phyloP scores from a whole-genome alignment of 768 basidiomycete genomes.

The Rhodotorula sphaerocarpa region DNA sequence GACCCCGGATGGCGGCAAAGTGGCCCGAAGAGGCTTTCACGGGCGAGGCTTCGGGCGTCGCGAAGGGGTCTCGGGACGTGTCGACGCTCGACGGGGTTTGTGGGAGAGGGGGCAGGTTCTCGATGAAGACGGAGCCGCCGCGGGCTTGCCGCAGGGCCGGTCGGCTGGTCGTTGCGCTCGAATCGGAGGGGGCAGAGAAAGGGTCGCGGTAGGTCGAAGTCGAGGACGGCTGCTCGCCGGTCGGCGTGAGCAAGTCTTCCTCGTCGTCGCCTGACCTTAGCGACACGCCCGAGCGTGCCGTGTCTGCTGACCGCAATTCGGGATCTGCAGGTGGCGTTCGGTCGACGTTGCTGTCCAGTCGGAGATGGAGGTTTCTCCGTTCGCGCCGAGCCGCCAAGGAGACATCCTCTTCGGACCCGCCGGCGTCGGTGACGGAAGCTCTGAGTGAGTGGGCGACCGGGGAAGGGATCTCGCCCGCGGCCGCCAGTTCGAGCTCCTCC shows the following conservation, averaged over 20 bases:
- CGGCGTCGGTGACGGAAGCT: neutral
- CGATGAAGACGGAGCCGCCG: constrained; percentile 13
- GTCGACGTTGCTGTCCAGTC: neutral
- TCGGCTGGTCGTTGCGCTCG: neutral
- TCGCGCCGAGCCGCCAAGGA: too few species aligned
- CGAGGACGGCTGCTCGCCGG: neutral
- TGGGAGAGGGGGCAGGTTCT: constrained; percentile 4
- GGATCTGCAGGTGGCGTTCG: too few species aligned
- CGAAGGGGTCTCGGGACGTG: neutral
- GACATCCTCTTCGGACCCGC: neutral
- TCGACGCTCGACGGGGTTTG: neutral
- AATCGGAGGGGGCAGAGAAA: neutral
- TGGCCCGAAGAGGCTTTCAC: neutral
- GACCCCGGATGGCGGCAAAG: neutral
- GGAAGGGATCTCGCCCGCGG: neutral
- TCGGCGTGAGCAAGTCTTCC: neutral
- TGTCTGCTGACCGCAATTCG: too few species aligned
- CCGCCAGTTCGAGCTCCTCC: neutral
- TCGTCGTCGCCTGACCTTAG: neutral
- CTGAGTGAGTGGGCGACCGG: neutral
- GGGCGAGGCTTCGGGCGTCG: neutral
- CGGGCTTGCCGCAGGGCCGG: neutral
- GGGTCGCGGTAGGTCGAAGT: neutral
- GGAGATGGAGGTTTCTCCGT: neutral
- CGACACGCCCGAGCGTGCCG: too few species aligned